phyloP scores from a whole-genome alignment of 495 filamentous ascomycete species.

The Penicillium turbatum region DNA sequence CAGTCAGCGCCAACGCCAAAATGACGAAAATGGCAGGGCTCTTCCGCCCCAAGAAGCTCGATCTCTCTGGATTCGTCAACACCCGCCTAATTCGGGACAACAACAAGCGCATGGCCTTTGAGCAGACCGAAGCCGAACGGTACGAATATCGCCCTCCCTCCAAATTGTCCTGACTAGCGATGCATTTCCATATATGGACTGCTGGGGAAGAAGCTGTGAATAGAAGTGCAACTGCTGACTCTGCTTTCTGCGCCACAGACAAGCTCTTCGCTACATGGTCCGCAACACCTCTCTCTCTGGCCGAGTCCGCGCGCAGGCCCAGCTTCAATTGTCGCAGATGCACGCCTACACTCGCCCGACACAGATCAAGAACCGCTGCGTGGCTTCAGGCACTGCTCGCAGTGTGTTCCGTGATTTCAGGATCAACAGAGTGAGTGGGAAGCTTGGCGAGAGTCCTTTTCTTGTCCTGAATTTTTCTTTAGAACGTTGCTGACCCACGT shows the following conservation, averaged over 20 bases:
- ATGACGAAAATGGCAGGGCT: conserved; percentile 46
- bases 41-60: conserved; percentile 82
- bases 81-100: conserved; percentile 82
- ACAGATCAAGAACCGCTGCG: conserved; percentile 89
- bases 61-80: conserved; percentile 82
- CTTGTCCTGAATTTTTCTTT: neutral
- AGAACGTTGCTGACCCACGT: conserved; percentile 22
- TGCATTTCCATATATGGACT: neutral
- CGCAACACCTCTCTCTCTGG: conserved; percentile 83
- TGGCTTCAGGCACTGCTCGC: conserved; percentile 78
- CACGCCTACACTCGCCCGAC: conserved; percentile 88
- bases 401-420: conserved; percentile 87
- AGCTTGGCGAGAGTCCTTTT: neutral
- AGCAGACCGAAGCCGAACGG: conserved; percentile 80
- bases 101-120: conserved; percentile 90
- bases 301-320: conserved; percentile 79
- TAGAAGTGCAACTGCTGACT: conserved; percentile 1
- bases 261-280: conserved; percentile 93
- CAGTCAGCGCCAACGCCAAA: conserved; percentile 9
- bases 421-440: conserved; percentile 72
- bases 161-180: neutral
- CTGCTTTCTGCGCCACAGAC: conserved; percentile 48
- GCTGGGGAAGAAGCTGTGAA: neutral
- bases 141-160: conserved; percentile 30
- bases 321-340: conserved; percentile 90